Evolutionary conservation across 2,329 filamentous ascomycete species (phyloP), one percentile per base, ranked within the genome.

Genomic region (Ophiocordyceps australis): DNA sequence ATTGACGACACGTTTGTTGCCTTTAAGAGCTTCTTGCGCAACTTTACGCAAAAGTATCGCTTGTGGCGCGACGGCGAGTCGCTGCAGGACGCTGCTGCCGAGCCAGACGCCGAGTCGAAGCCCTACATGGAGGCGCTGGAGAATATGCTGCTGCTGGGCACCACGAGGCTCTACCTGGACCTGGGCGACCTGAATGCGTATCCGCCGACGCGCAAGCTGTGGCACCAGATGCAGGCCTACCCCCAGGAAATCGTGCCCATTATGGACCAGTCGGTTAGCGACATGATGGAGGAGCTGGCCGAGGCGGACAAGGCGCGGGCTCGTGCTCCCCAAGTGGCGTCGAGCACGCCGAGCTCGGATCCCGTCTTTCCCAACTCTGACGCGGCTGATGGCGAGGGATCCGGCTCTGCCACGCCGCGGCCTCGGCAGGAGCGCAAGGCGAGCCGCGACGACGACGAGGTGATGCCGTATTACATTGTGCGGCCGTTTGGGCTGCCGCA

Each of bases 191-290:
- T 98, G 31, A 92, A 91, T 46, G 66, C 85, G 9, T 98, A 94
- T 45, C 89, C 91, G 4, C 74, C 82, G 1, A 95, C 89, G 0
- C 62, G 76, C 39, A 95, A 95, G 54, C 60, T 98, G 29, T 95
- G 83, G 80, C 80, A 95, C 47, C 91, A 98, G 50, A 61, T 91
- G 30, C 81, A 92, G 46, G 75, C 79, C 10, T 98, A 94, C 43
- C 89, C 89, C 0, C 83, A 89, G 43, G 89, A 98, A 62, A 85
- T 98, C 27, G 78, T 98, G 23, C 85, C 86, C 3, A 64, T 95
- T 24, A 93, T 98, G 77, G 91, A 98, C 62, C 81, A 92, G 49
- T 74, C 74, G 5, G 70, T 94, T 26, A 91, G 93, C 45, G 86
- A 98, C 52, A 63, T 82, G 28, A 92, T 95, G 75, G 69, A 89